Base-by-base conservation (phyloP, 495 filamentous ascomycete species). In the Talaromyces stipitatus region DNA sequence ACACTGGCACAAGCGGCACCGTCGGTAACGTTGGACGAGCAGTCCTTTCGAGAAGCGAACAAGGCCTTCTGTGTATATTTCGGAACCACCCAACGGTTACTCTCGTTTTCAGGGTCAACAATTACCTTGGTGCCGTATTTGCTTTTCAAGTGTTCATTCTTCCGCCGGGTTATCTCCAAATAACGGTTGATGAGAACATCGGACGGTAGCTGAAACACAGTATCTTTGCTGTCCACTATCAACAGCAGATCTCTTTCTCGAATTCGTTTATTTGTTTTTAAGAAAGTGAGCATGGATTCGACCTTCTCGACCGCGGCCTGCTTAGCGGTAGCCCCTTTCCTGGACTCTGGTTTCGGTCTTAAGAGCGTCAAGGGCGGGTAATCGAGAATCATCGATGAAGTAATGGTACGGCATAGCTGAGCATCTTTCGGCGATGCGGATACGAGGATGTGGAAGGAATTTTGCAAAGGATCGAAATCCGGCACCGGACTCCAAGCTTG, bases 121-220 rank as follows among this genome's bases (percentile, higher is more conserved):
- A 74, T 62, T 8, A 58, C 61, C 6, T 69, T 68, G 54, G 67
- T 69, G 2, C 79, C 79, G 62, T 83, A 82, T 38, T 74, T 75
- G 33, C 69, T 64, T 38, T 60, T 60, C 33, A 84, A 61, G 26
- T 75, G 72, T 27, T 65, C 60, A 57, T 85, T 82, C 16, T 75
- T 78, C 33, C 73, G 74, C 12, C 69, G 63, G 7, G 81, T 56
- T 23, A 84, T 64, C 4, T 66, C 65, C 54, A 82, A 75, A 61
- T 81, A 86, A 32, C 82, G 72, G 51, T 75, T 63, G 2, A 88
- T 76, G 57, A 84, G 61, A 8, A 87, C 68, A 41, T 84, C 77
- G 2, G 81, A 74, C 1, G 81, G 82, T 26, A 86, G 66, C 64
- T 88, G 84, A 63, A 88, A 85, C 71, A 80, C 82, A 0, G 75